Evolutionary conservation across 116 monocot species (phyloP).

Genomic region (Thalassia testudinum): DNA sequence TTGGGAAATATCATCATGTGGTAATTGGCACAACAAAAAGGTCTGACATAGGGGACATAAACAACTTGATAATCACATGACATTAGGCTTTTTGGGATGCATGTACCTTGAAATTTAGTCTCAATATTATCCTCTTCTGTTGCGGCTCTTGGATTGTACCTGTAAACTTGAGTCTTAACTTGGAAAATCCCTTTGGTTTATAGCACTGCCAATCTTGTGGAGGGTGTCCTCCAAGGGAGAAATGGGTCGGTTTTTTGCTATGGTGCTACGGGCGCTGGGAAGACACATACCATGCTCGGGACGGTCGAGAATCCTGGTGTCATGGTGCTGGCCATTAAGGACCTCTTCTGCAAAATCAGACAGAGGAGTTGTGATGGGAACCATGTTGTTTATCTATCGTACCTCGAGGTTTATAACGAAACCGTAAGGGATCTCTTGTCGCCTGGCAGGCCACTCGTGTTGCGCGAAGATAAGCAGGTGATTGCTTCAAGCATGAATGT

Average conservation of each 20-base stretch:
- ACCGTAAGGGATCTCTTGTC: constrained; percentile 84
- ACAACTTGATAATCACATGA: too few relatives aligned
- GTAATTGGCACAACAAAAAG: too few relatives aligned
- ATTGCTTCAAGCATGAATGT: not conserved
- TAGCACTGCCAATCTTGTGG: constrained; percentile 75
- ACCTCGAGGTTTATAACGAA: constrained; percentile 95
- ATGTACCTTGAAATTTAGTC: too few relatives aligned
- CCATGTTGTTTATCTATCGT: constrained; percentile 74
- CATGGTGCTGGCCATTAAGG: constrained; percentile 94
- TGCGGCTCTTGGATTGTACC: too few relatives aligned
- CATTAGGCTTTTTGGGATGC: too few relatives aligned
- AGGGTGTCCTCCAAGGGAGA: constrained; percentile 75
- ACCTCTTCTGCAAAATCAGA: constrained; percentile 76
- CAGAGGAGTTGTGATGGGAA: constrained; percentile 69
- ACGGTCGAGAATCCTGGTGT: constrained; percentile 78
- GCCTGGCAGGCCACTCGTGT: constrained; percentile 74
- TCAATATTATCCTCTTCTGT: too few relatives aligned
- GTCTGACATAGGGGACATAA: too few relatives aligned
- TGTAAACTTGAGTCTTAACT: too few relatives aligned
- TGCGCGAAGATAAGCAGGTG: constrained; percentile 95
- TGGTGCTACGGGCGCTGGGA: constrained; percentile 90
- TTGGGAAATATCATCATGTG: too few relatives aligned
- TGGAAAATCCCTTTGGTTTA: too few relatives aligned
- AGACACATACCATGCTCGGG: constrained; percentile 95
- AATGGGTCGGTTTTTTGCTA: constrained; percentile 97